Evolutionary conservation across 768 basidiomycete genomes (phyloP).

Genomic region (Kwoniella newhampshirensis): DNA sequence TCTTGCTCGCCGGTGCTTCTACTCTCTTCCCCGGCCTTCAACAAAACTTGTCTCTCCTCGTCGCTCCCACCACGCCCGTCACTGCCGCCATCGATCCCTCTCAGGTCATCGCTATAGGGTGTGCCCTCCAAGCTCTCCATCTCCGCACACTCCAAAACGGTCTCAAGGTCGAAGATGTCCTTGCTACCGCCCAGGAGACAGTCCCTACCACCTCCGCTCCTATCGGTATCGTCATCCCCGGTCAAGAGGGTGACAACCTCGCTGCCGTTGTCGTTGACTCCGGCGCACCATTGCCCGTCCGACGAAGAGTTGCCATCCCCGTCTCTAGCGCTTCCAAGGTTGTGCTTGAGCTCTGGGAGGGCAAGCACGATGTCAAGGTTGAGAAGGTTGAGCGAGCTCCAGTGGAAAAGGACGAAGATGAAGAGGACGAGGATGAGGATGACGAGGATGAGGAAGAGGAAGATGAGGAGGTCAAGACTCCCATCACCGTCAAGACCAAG

Average conservation of each 20-base stretch:
- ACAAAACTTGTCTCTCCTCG: slow-evolving; percentile 51
- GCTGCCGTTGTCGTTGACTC: slow-evolving; percentile 36
- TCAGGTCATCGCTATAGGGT: slow-evolving; percentile 56
- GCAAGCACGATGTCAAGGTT: slow-evolving; percentile 54
- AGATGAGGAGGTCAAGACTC: slow-evolving; percentile 51
- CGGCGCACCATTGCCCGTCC: slow-evolving; percentile 54
- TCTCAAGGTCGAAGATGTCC: slow-evolving; percentile 47
- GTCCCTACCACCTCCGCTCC: slow-evolving; percentile 48
- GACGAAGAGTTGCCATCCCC: slow-evolving; percentile 54
- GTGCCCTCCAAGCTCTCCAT: slow-evolving; percentile 54
- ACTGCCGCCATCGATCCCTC: slow-evolving; percentile 55
- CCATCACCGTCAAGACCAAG: slow-evolving; percentile 42
- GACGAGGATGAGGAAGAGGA: slow-evolving; percentile 48
- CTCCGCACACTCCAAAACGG: slow-evolving; percentile 46
- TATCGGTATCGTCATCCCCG: slow-evolving; percentile 55
- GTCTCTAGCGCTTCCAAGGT: slow-evolving; percentile 45
- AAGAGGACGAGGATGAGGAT: slow-evolving; percentile 32
- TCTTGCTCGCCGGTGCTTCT: slow-evolving; percentile 56
- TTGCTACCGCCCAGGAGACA: slow-evolving; percentile 35
- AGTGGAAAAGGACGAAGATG: slow-evolving; percentile 36
- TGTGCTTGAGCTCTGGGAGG: slow-evolving; percentile 55
- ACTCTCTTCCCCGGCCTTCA: slow-evolving; percentile 55
- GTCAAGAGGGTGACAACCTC: slow-evolving; percentile 37
- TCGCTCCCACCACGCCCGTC: slow-evolving; percentile 53
- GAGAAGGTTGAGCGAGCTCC: slow-evolving; percentile 44